These are phyloP conservation scores for Acacia concinna DNA, from an alignment of 331 rosid genomes.

Conservation along the genomic window DNA sequence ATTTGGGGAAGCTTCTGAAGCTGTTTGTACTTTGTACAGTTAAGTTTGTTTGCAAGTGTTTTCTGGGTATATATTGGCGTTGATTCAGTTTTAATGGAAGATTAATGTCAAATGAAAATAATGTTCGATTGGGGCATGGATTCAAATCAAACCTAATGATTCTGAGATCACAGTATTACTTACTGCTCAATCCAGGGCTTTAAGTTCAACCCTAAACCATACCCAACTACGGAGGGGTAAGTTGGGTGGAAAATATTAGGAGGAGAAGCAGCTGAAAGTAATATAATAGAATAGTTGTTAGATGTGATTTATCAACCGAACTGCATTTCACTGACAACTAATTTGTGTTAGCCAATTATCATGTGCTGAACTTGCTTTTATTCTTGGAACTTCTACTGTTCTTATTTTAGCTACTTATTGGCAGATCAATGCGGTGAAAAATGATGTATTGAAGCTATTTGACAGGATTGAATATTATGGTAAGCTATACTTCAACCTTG, in stretches of 20 bases:
- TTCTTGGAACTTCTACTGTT: conserved; percentile 9
- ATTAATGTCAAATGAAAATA: conserved; percentile 3
- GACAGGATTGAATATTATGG: conserved; percentile 94
- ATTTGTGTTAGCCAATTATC: background rate
- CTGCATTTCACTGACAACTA: background rate
- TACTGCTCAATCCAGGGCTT: background rate
- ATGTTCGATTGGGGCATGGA: conserved; percentile 10
- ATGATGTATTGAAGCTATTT: conserved; percentile 83
- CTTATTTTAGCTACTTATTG: conserved; percentile 33
- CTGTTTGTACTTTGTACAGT: background rate
- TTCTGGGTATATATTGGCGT: background rate
- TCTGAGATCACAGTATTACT: background rate
- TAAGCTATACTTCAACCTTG: conserved; percentile 35
- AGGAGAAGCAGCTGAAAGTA: background rate
- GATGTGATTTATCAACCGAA: background rate
- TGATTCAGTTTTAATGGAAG: background rate
- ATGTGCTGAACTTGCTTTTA: background rate
- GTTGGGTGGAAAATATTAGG: background rate
- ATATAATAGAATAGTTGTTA: background rate
- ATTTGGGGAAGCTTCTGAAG: background rate
- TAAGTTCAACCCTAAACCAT: conserved; percentile 9
- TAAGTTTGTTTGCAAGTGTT: background rate
- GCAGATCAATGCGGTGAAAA: conserved; percentile 78
- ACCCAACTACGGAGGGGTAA: background rate
- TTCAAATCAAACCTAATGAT: background rate